Base-by-base conservation (phyloP, 305 asterid species). In the Fraxinus latifolia region DNA sequence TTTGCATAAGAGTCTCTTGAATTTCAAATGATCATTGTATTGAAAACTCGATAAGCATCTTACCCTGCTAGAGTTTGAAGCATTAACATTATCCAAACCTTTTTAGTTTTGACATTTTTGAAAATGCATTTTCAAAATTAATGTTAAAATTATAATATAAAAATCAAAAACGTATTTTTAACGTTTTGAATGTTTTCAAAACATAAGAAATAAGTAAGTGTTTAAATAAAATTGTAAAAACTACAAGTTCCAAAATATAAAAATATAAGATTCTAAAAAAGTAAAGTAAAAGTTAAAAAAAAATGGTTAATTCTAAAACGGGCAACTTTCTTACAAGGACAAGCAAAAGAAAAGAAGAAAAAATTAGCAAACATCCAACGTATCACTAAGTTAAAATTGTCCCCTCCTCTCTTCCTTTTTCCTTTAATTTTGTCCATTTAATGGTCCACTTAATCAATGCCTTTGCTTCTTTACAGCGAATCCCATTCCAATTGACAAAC, bases 401-500 rank as follows among this genome's bases (percentile, higher is more conserved):
- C 74, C 74, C n/a, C 34, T 7, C 36, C n/a, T 12, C 19, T 27
- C 11, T 68, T 14, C 19, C 74, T 4, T 29, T 65, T 29, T 68
- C 42, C 75, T 27, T 9, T 68, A 29, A 68, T 68, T 68, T 68
- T 11, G 71, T 31, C 75, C 75, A 68, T 68, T 29, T 68, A 67
- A 68, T 31, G 75, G 75, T 68, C 75, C 75, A 68, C 75, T 27
- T 1, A 68, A 29, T 68, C 21, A 68, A 68, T 29, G 37, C 39
- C 75, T 68, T 68, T 29, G 75, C 75, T 68, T 27, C 75, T 68
- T 68, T 68, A 68, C 75, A 68, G 75, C 75, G 34, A 68, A 68
- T 68, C 21, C 19, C 12, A 68, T 11, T 27, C 37, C 36, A 25
- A 67, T 67, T 67, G 5, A 27, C 42, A 31, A 68, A 68, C 39